Evolutionary conservation across 352 stramenopile species (phyloP), one percentile per base, ranked within the genome.

Genomic region (Pythium aristosporum): DNA sequence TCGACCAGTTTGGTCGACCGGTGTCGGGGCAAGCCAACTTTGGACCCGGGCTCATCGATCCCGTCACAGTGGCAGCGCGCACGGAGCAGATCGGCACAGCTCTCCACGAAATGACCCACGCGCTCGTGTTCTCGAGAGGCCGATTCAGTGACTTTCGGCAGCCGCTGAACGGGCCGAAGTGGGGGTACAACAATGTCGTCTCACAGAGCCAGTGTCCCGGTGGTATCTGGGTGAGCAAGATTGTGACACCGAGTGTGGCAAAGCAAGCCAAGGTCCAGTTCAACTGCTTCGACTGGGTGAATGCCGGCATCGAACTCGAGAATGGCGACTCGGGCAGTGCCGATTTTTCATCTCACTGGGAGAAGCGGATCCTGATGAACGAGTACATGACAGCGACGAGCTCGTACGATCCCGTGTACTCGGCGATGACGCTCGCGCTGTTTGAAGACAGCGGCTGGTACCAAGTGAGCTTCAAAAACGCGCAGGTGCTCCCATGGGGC

Each of bases 371-470:
- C 16, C 67, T 89, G 4, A 85, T 87, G 75, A 91, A 94, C 41
- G 85, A 94, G 66, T 92, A 90, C 61, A 94, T 94, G 85, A 92
- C 79, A 34, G 82, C 83, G 13, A 91, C 82, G 23, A 88, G 76
- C 36, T 76, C 80, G 46, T 87, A 89, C 55, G 87, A 91, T 50
- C 77, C 79, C 1, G 83, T 94, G 1, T 91, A 88, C 44, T 91
- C 81, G 30, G 71, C 77, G 8, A 69, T 94, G 23, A 92, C 85
- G 16, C 63, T 94, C 0, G 83, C 85, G 13, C 61, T 94, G 36
- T 92, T 94, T 63, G 83, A 88, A 61, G 85, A 94, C 61, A 91
- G 79, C 53, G 83, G 85, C 3, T 94, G 85, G 85, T 94, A 94
- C 59, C 76, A 87, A 56, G 81, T 89, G 34, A 82, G 72, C 48